Evolutionary conservation across 2,329 filamentous ascomycete species (phyloP).

Genomic region (Coleophoma crateriformis): DNA sequence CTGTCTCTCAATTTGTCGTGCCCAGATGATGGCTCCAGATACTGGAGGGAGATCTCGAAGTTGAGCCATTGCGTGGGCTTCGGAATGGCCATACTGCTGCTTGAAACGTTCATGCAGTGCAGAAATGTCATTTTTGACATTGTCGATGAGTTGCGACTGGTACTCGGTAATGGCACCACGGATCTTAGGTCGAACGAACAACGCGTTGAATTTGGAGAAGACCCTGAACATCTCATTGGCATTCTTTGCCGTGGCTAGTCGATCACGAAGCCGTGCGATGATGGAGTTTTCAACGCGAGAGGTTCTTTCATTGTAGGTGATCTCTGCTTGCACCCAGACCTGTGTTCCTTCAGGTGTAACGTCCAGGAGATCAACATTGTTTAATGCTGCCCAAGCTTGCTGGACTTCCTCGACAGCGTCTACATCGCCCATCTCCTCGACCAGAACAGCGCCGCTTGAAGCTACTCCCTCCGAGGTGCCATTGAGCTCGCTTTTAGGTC

Average conservation of each 20-base stretch:
- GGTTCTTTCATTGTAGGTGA: slow-evolving; percentile 94
- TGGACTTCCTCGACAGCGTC: slow-evolving; percentile 95
- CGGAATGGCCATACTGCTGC: slow-evolving; percentile 96
- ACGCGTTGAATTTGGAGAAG: slow-evolving; percentile 98
- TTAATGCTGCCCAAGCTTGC: slow-evolving; percentile 88
- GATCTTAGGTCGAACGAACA: slow-evolving; percentile 98
- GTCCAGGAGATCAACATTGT: slow-evolving; percentile 92
- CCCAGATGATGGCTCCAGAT: slow-evolving; percentile 96
- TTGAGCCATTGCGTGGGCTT: slow-evolving; percentile 97
- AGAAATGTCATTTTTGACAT: slow-evolving; percentile 93
- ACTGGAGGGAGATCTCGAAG: slow-evolving; percentile 92
- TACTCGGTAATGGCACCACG: slow-evolving; percentile 96
- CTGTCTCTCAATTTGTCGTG: slow-evolving; percentile 92
- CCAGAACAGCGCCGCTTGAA: slow-evolving; percentile 61
- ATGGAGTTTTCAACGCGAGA: slow-evolving; percentile 98
- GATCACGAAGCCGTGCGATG: slow-evolving; percentile 87
- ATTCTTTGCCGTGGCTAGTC: slow-evolving; percentile 90
- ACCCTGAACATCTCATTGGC: slow-evolving; percentile 99
- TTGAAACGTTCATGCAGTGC: slow-evolving; percentile 95
- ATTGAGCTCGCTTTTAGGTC: slow-evolving; percentile 59
- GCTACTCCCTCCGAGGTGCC: slow-evolving; percentile 43
- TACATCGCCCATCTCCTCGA: slow-evolving; percentile 94
- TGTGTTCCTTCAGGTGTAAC: slow-evolving; percentile 86
- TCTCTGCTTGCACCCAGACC: slow-evolving; percentile 89
- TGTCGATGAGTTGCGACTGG: slow-evolving; percentile 95